Base-by-base conservation (phyloP, 2,329 filamentous ascomycete species). In the Fonsecaea pedrosoi region DNA sequence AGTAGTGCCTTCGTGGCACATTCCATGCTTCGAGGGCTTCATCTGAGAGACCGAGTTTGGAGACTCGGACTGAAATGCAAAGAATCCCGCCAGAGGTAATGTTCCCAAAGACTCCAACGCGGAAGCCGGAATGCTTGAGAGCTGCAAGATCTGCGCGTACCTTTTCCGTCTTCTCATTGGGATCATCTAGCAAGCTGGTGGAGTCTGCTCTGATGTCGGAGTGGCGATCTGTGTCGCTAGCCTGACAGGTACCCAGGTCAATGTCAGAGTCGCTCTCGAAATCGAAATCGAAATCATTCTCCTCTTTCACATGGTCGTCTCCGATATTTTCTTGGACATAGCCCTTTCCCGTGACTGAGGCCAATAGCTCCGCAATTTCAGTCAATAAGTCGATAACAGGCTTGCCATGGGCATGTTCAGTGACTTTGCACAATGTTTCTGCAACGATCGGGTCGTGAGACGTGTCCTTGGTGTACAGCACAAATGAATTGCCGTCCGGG, bases 11-110 rank as follows among this genome's bases (percentile, higher is more conserved):
- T 0, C 82, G 78, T 13, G 85, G 78, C 10, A 97, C 76, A 67
- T 89, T 85, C 93, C 93, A 97, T 1, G 92, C 91, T 73, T 90
- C 84, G 77, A 92, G 85, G 0, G 88, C 89, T 73, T 94, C 91
- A 42, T 89, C 84, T 0, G 91, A 90, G 12, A 97, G 86, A 0
- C 86, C 88, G 1, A 97, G 84, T 72, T 90, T 90, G 3, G 84
- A 81, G 35, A 91, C 85, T 3, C 87, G 87, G 35, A 91, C 85
- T 0, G 92, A 92, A 1, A 95, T 77, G 4, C 87, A 88, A 18
- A 95, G 77, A 67, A 85, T 85, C 66, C 80, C 83, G 10, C 79
- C 78, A 10, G 54, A 58, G 1, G 80, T 75, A 18, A 87, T 78
- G 18, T 83, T 80, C 12, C 83, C 83, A 10, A 90, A 76, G 37